These are phyloP conservation scores for Mycena kentingensis DNA, from an alignment of 768 basidiomycete species.

Conservation along the genomic window DNA sequence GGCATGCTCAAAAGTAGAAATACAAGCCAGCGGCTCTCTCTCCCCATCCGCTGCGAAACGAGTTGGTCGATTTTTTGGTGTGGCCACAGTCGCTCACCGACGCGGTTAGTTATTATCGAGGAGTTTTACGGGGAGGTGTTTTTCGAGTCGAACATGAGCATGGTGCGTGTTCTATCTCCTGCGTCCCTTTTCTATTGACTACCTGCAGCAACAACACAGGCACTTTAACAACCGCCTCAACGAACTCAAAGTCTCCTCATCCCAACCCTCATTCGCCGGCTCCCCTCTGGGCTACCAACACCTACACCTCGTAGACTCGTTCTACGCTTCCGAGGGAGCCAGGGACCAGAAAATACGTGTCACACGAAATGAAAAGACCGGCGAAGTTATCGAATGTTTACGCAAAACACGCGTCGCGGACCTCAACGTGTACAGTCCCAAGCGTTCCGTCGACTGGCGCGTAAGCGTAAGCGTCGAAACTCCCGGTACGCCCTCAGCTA, in stretches of 20 bases:
- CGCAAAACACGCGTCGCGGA: conserved; percentile 84
- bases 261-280: conserved; percentile 51
- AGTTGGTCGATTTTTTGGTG: conserved; percentile 53
- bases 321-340: conserved; percentile 54
- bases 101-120: conserved; percentile 62
- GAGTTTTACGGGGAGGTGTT: conserved; percentile 57
- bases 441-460: conserved; percentile 85
- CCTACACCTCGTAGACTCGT: conserved; percentile 75
- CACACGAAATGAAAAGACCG: conserved; percentile 77
- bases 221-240: conserved; percentile 90
- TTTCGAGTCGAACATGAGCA: conserved; percentile 93
- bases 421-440: conserved; percentile 85
- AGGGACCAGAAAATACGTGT: conserved; percentile 78
- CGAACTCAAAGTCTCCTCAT: conserved; percentile 61
- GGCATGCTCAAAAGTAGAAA: conserved; percentile 67
- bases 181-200: conserved; percentile 11
- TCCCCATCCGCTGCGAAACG: conserved; percentile 82
- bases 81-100: conserved; percentile 9
- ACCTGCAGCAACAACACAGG: conserved; percentile 74
- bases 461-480: conserved; percentile 92
- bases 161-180: conserved; percentile 49
- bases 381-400: conserved; percentile 63
- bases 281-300: conserved; percentile 76
- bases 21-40: conserved; percentile 55
- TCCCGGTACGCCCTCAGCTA: conserved; percentile 56